These are phyloP conservation scores for Fusarium subglutinans DNA, from an alignment of 2,329 filamentous ascomycete genomes.

Conservation along the genomic window DNA sequence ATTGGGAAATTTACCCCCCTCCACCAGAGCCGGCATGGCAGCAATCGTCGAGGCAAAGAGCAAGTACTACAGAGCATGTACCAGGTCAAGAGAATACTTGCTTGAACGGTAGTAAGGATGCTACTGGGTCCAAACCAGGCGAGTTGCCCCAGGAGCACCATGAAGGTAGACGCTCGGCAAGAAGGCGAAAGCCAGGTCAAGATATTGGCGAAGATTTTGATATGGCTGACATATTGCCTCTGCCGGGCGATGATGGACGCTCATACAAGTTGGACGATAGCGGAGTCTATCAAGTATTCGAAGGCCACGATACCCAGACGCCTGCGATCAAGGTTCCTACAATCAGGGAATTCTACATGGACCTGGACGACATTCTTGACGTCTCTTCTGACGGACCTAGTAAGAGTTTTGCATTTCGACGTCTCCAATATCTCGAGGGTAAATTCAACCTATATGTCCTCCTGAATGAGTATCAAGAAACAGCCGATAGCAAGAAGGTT, in stretches of 20 bases:
- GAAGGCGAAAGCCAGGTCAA: slow-evolving; percentile 83
- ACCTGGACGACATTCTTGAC: slow-evolving; percentile 84
- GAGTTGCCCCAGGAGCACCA: slow-evolving; percentile 35
- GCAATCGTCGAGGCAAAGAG: slow-evolving; percentile 40
- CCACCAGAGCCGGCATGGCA: slow-evolving; percentile 91
- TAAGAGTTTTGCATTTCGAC: slow-evolving; percentile 96
- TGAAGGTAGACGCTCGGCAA: slow-evolving; percentile 58
- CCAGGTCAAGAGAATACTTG: slow-evolving; percentile 32
- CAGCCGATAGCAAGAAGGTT: slow-evolving; percentile 96
- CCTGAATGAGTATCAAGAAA: slow-evolving; percentile 96
- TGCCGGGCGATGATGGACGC: slow-evolving; percentile 76
- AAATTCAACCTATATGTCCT: slow-evolving; percentile 96
- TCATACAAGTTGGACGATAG: slow-evolving; percentile 81
- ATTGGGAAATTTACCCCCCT: slow-evolving; percentile 90
- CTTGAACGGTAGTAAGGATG: slow-evolving; percentile 18
- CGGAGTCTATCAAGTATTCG: slow-evolving; percentile 93
- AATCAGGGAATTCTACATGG: slow-evolving; percentile 94
- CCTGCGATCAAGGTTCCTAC: slow-evolving; percentile 89
- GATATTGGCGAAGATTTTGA: slow-evolving; percentile 94
- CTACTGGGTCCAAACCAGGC: background rate
- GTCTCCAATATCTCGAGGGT: slow-evolving; percentile 93
- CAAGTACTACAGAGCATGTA: slow-evolving; percentile 22
- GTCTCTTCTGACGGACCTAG: slow-evolving; percentile 95
- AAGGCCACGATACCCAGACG: slow-evolving; percentile 68
- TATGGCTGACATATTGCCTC: slow-evolving; percentile 77